Percentiles rank a stretch among this genome's conserved stretches.
phyloP scores from a whole-genome alignment of 2,329 filamentous ascomycete species.

The Waltergamsia citrina region DNA sequence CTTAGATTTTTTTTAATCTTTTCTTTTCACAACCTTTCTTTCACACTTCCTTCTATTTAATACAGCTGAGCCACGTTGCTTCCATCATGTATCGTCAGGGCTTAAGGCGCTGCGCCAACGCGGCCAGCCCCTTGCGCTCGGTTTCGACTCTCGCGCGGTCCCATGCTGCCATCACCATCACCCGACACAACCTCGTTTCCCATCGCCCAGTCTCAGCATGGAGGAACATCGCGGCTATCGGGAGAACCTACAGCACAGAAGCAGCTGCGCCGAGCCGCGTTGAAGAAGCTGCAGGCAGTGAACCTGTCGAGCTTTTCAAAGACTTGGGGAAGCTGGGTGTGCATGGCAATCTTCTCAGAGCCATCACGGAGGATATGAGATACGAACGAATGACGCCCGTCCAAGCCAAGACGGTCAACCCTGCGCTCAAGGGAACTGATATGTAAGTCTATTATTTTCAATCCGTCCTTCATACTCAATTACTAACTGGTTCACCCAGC shows the following conservation, averaged over 20 bases:
- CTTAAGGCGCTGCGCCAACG: slow-evolving; percentile 26
- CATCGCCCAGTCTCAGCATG: slow-evolving; percentile 8
- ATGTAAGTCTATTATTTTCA: slow-evolving; percentile 47
- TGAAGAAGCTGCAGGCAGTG: slow-evolving; percentile 9
- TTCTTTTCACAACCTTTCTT: background rate
- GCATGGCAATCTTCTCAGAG: slow-evolving; percentile 52
- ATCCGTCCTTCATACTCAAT: background rate
- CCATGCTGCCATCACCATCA: slow-evolving; percentile 14
- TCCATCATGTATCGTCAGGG: slow-evolving; percentile 24
- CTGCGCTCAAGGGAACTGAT: slow-evolving; percentile 71
- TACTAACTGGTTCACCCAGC: slow-evolving; percentile 30
- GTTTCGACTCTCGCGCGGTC: slow-evolving; percentile 18
- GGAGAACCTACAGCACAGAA: slow-evolving; percentile 29
- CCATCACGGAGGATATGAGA: slow-evolving; percentile 63
- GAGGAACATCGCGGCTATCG: slow-evolving; percentile 12
- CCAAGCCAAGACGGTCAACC: slow-evolving; percentile 72
- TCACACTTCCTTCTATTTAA: background rate
- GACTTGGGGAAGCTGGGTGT: slow-evolving; percentile 41
- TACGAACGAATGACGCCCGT: slow-evolving; percentile 89
- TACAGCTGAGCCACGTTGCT: background rate
- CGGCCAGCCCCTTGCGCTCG: slow-evolving; percentile 20
- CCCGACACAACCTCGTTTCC: slow-evolving; percentile 10
- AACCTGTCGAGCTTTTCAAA: slow-evolving; percentile 27
- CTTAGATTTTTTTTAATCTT: background rate
- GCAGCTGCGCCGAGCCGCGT: slow-evolving; percentile 14